These are phyloP conservation scores for Penicillium sp. DNA, from an alignment of 2,329 filamentous ascomycete genomes.

Conservation along the genomic window DNA sequence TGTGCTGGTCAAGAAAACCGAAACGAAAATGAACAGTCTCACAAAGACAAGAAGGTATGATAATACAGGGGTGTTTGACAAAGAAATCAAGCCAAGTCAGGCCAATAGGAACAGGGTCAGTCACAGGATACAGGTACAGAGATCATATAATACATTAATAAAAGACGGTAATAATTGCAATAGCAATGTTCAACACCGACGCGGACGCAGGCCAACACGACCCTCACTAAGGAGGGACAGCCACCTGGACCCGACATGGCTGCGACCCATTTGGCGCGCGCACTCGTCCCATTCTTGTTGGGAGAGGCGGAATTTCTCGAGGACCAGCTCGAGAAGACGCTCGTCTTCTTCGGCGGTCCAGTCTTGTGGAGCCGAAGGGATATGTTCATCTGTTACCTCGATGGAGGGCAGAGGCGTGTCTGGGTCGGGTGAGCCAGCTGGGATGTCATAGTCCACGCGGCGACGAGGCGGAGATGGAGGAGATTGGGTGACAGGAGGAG, in stretches of 20 bases:
- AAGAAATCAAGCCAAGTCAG: slow-evolving; percentile 1
- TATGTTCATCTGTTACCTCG: slow-evolving; percentile 22
- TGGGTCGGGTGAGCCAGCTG: slow-evolving; percentile 19
- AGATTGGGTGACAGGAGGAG: slow-evolving; percentile 28
- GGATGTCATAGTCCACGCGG: slow-evolving; percentile 3
- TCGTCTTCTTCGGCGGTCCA: slow-evolving; percentile 39
- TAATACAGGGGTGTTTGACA: slow-evolving; percentile 18
- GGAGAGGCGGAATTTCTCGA: slow-evolving; percentile 39
- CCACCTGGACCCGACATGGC: slow-evolving; percentile 38
- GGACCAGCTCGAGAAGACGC: slow-evolving; percentile 37
- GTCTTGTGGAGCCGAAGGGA: slow-evolving; percentile 10
- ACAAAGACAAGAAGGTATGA: slow-evolving; percentile 5
- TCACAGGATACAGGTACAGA: slow-evolving; percentile 11
- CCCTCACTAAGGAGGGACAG: slow-evolving; percentile 36
- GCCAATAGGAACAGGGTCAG: slow-evolving; percentile 4
- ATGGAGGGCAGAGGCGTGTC: slow-evolving; percentile 33
- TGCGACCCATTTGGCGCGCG: slow-evolving; percentile 34
- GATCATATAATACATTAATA: slow-evolving; percentile 12
- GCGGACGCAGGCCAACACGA: slow-evolving; percentile 35
- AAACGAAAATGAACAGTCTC: neutral
- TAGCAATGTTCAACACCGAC: slow-evolving; percentile 14
- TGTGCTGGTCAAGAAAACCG: slow-evolving; percentile 2
- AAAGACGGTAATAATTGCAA: slow-evolving; percentile 1
- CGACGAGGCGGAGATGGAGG: slow-evolving; percentile 22
- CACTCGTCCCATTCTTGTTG: slow-evolving; percentile 41